Base-by-base conservation (phyloP, 495 filamentous ascomycete species). In the Talaromyces ruber region DNA sequence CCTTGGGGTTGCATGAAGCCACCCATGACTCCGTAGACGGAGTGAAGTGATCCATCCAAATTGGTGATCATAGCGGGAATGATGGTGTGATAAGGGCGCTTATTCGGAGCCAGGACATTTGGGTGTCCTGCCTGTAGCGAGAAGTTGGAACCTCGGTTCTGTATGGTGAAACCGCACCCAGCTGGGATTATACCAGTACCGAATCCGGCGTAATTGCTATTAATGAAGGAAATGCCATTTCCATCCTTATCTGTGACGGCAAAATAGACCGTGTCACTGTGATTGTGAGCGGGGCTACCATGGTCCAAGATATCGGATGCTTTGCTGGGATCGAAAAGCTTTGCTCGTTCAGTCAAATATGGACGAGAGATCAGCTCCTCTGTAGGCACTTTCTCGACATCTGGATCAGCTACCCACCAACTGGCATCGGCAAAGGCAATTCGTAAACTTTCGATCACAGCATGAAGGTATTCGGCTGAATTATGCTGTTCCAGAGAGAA, bases 1-100 rank as follows among this genome's bases (percentile, higher is more conserved):
- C 94, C 94, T 77, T 98, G 94, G 0, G 94, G 94, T 78, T 98
- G 94, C 95, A 98, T 98, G 74, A 93, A 97, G 32, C 94, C 94
- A 63, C 94, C 94, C 94, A 98, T 98, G 55, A 97, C 92, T 53
- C 94, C 95, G 65, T 91, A 96, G 0, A 96, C 90, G 43, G 84
- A 85, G 68, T 97, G 88, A 62, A 98, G 73, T 18, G 78, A 84
- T 21, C 81, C 81, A 64, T 93, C 91, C 1, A 83, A 68, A 63
- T 92, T 89, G 3, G 94, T 98, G 53, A 94, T 83, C 71, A 97
- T 81, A 0, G 89, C 93, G 0, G 94, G 93, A 68, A 98, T 98
- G 73, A 98, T 98, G 59, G 94, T 98, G 70, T 98, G 95, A 71
- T 97, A 98, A 0, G 94, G 95, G 18, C 94, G 73, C 76, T 98